Conservation (phyloP, 305 asterid species). For the Fraxinus platypoda region DNA sequence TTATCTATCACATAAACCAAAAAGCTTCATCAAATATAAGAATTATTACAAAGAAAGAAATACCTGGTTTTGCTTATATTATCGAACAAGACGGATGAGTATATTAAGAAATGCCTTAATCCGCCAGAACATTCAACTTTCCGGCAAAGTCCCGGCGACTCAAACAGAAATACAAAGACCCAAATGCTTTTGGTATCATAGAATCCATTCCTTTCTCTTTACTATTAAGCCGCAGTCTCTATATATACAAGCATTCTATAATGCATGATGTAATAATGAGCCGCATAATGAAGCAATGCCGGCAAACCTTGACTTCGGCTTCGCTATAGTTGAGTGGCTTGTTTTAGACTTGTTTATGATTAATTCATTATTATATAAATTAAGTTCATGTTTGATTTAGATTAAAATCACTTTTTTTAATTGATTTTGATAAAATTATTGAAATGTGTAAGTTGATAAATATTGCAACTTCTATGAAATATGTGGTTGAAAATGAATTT, state of each 20-base stretch:
- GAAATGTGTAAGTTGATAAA: not conserved
- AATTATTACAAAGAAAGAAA: not conserved
- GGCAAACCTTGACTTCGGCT: not conserved
- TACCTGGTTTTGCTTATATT: conserved; percentile 8
- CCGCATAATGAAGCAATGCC: not conserved
- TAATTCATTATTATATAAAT: not conserved
- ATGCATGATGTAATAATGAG: conserved; percentile 3
- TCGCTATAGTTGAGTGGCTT: not conserved
- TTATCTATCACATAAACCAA: not conserved
- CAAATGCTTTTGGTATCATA: conserved; percentile 21
- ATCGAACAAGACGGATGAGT: not conserved
- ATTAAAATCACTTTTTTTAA: not conserved
- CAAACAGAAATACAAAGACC: conserved; percentile 17
- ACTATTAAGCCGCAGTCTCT: not conserved
- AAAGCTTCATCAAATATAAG: not conserved
- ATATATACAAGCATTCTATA: conserved; percentile 5
- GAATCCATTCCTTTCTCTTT: conserved; percentile 29
- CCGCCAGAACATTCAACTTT: conserved; percentile 24
- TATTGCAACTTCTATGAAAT: not conserved
- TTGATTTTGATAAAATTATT: not conserved
- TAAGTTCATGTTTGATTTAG: not conserved
- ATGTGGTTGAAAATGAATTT: not conserved
- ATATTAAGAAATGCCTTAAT: conserved; percentile 8
- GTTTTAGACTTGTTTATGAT: not conserved
- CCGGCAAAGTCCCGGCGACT: conserved; percentile 25